phyloP scores from a whole-genome alignment of 2,329 filamentous ascomycete genomes.

The Penicillium sp. region DNA sequence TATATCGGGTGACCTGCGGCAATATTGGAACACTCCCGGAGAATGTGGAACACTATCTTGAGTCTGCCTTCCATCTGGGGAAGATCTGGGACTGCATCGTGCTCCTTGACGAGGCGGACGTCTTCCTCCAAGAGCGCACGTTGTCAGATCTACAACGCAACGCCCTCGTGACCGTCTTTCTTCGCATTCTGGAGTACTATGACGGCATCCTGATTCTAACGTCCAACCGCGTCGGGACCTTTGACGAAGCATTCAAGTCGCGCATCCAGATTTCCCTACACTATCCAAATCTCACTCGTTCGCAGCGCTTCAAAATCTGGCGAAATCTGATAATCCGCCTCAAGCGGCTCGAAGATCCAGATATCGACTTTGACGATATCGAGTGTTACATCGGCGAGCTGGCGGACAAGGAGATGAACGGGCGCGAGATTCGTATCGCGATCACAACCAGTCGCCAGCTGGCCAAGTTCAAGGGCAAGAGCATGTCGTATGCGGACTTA shows the following conservation, averaged over 20 bases:
- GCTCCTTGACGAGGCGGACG: constrained; percentile 82
- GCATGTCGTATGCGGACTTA: too few species aligned
- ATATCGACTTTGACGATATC: background rate
- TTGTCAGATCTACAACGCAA: constrained; percentile 85
- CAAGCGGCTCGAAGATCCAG: background rate
- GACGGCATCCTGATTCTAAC: constrained; percentile 89
- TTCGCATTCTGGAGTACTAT: constrained; percentile 86
- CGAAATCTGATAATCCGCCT: background rate
- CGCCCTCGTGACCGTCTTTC: constrained; percentile 82
- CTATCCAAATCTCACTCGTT: constrained; percentile 71
- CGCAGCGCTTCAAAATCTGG: background rate
- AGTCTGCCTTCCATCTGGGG: constrained; percentile 83
- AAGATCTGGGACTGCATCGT: constrained; percentile 86
- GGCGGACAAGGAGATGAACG: constrained; percentile 3
- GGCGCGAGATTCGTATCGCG: background rate
- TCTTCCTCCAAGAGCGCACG: constrained; percentile 81
- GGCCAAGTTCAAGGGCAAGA: too few species aligned
- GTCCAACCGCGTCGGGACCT: constrained; percentile 82
- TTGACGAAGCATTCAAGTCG: constrained; percentile 88
- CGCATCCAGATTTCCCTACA: constrained; percentile 83
- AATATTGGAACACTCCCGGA: constrained; percentile 80
- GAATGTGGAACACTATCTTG: constrained; percentile 74
- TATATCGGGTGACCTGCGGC: constrained; percentile 82
- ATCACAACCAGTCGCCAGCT: background rate
- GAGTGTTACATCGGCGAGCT: background rate